Evolutionary conservation across 2,329 filamentous ascomycete genomes (phyloP).

Genomic region (Hypoxylon rubiginosum): DNA sequence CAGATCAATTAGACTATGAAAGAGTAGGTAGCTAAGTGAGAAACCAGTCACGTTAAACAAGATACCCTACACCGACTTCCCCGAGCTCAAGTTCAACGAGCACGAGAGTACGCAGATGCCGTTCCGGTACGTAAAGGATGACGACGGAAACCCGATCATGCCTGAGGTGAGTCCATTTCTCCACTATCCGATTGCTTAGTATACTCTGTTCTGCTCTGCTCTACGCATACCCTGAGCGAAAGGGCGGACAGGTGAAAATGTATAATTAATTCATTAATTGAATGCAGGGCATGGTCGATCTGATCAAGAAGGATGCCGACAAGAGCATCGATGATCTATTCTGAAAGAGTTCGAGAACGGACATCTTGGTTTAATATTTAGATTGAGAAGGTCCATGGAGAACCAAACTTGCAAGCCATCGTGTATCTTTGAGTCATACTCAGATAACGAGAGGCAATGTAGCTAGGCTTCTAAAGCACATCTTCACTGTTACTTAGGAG

Average conservation of each 20-base stretch:
- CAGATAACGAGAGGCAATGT: too few species aligned
- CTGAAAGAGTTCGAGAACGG: slow-evolving; percentile 54
- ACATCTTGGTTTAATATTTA: background rate
- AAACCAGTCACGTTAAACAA: slow-evolving; percentile 79
- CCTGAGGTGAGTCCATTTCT: slow-evolving; percentile 75
- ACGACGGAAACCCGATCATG: slow-evolving; percentile 87
- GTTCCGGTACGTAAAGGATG: slow-evolving; percentile 89
- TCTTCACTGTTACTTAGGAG: background rate
- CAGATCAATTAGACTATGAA: too few species aligned
- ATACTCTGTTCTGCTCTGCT: background rate
- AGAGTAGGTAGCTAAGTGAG: background rate
- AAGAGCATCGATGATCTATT: slow-evolving; percentile 91
- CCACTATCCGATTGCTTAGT: background rate
- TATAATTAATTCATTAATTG: background rate
- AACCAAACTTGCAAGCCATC: too few species aligned
- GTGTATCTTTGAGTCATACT: too few species aligned
- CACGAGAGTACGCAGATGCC: slow-evolving; percentile 98
- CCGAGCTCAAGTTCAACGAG: slow-evolving; percentile 89
- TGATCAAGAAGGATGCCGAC: slow-evolving; percentile 94
- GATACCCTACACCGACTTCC: slow-evolving; percentile 87
- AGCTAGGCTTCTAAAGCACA: background rate
- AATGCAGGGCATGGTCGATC: slow-evolving; percentile 87
- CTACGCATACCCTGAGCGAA: background rate
- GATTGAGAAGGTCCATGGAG: too few species aligned
- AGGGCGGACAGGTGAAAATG: background rate